Base-by-base conservation (phyloP, 495 filamentous ascomycete species). In the Talaromyces nanjingensis region DNA sequence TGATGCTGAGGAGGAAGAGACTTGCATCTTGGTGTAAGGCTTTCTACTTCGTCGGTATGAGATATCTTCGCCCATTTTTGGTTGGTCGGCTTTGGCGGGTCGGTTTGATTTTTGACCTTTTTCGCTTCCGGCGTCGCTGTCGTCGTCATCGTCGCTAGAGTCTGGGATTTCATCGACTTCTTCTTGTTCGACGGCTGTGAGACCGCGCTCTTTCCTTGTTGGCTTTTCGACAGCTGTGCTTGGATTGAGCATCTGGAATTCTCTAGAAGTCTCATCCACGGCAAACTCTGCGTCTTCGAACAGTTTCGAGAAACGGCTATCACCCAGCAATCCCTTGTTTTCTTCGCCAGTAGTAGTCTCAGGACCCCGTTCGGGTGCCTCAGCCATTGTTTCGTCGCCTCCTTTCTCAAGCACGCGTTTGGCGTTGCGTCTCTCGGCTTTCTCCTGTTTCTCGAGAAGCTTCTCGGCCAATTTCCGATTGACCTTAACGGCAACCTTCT, bases 201-300 rank as follows among this genome's bases (percentile, higher is more conserved):
- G 78, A 49, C 82, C 84, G 27, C 81, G 80, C 59, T 82, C 79
- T 66, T 80, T 75, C 34, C 69, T 66, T 16, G 68, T 52, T 18
- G 70, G 64, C 18, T 69, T 66, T n/a, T 74, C 70, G 14, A 72
- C 65, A n/a, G 65, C 68, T 9, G 84, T 96, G 73, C 89, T 94
- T 31, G 96, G 91, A 71, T 98, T 97, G 71, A 94, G 83, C 42
- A 87, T 80, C 49, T 87, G 82, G 80, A 96, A 99, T 71, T 98
- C 96, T 54, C 84, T 75, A 56, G 89, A 93, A n/a, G 74, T 85
- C 73, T 98, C 94, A 67, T 99, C 93, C 54, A 99, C 87, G 60
- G 85, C 87, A 73, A 97, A 98, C 49, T 96, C 93, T 68, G 89
- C 86, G 68, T 97, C 91, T 72, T 97, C 86, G 79, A 99, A 99